A percentile compares a stretch with the other conserved stretches of the same genome.
Evolutionary conservation across 2,329 filamentous ascomycete genomes (phyloP).

Genomic region (Aspergillus calidoustus): DNA sequence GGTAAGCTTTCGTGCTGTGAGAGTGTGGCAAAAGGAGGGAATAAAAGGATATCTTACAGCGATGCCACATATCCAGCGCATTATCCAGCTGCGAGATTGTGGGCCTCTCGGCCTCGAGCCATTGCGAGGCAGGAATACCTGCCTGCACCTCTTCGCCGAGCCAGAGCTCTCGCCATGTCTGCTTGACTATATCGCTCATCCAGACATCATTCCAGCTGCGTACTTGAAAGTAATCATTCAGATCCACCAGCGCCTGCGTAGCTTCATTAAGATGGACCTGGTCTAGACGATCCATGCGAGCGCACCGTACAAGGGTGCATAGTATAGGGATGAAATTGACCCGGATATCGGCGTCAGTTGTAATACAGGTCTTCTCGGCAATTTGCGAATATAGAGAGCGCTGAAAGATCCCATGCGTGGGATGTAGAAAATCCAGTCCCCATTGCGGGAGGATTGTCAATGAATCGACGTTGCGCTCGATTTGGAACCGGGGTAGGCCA

Average conservation of each 20-base stretch:
- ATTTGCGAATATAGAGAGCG: conserved; percentile 57
- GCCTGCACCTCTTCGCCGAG: conserved; percentile 48
- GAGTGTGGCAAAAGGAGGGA: too few relatives aligned
- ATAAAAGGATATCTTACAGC: conserved; percentile 37
- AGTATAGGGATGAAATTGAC: conserved; percentile 58
- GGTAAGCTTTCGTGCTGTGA: too few relatives aligned
- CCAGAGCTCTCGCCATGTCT: conserved; percentile 53
- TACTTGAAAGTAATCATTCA: conserved; percentile 54
- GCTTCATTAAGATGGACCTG: conserved; percentile 48
- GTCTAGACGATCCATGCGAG: conserved; percentile 50
- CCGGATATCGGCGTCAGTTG: conserved; percentile 52
- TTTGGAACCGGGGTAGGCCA: conserved; percentile 59
- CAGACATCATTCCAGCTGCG: conserved; percentile 54
- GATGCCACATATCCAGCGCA: conserved; percentile 44
- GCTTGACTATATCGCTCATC: conserved; percentile 49
- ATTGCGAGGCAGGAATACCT: conserved; percentile 35
- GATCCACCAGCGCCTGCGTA: conserved; percentile 52
- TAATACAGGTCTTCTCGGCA: conserved; percentile 43
- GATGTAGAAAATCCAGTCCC: conserved; percentile 57
- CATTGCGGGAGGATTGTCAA: conserved; percentile 58
- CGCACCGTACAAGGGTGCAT: conserved; percentile 53
- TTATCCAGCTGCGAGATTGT: conserved; percentile 41
- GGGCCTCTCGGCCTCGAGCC: conserved; percentile 44
- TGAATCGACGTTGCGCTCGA: conserved; percentile 58
- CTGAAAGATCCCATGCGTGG: conserved; percentile 57